Base-by-base conservation (phyloP, 2,329 filamentous ascomycete genomes). In the Thelonectria rubi region DNA sequence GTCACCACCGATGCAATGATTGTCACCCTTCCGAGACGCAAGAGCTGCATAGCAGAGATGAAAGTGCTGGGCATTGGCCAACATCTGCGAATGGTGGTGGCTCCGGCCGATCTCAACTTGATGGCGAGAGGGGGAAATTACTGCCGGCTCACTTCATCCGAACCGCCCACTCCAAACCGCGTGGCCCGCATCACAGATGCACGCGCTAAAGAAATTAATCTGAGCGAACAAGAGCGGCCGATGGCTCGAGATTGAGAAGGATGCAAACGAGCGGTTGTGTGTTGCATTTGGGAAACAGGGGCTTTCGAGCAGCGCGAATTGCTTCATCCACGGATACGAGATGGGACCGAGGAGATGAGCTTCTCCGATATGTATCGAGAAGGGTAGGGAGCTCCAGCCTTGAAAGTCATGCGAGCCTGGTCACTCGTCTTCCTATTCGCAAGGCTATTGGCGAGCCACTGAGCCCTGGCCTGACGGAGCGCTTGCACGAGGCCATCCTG, bases 111-210 rank as follows among this genome's bases (percentile, higher is more conserved):
- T 71, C 60, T 57, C 43, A 54, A 61, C 43, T 58, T 61, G 52
- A 50, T 53, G 47, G 62, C 56, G 24, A 56, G 47, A 62, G 55
- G 65, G 71, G 69, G 69, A 71, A 71, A 71, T 71, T 70, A 68
- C 71, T 15, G 15, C 17, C 45, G 47, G 45, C 20, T 51, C 17
- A 15, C 21, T 21, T 21, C 45, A 57, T 32, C 48, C 52, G 37
- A 21, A 40, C 30, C 47, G 12, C 30, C 21, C 54, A 49, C 18
- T n/a, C 55, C 17, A 11, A 50, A 48, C 54, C 42, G 46, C 48
- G 53, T 30, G 26, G 32, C 26, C 54, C 42, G 46, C 48, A 58
- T 42, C 26, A 40, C 20, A 53, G 30, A 24, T 46, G 42, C 30
- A 48, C 24, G 54, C 54, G 49, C 59, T 54, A 58, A 26, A 30